phyloP scores from a whole-genome alignment of 306 rosid species.

The Malus sylvestris region DNA sequence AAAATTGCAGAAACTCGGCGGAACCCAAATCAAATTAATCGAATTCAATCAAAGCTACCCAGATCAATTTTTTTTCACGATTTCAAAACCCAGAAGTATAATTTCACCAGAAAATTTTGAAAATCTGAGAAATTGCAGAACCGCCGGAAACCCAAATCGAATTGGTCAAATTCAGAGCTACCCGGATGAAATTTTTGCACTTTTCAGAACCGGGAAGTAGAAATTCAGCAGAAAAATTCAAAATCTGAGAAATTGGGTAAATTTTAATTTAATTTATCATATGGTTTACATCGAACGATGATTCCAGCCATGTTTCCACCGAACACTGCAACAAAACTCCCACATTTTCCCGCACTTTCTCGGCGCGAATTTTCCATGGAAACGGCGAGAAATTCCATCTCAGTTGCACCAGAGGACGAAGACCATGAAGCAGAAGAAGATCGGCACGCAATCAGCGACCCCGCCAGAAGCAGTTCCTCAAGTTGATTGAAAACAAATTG shows the following conservation, averaged over 20 bases:
- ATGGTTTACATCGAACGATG: neutral
- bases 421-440: neutral
- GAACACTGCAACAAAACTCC: neutral
- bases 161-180: neutral
- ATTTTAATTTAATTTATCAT: neutral
- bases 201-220: neutral
- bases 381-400: neutral
- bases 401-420: neutral
- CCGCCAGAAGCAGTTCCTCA: neutral
- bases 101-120: neutral
- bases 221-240: neutral
- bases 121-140: neutral
- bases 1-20: neutral
- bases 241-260: neutral
- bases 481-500: neutral
- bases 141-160: neutral
- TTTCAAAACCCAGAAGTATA: neutral
- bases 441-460: neutral
- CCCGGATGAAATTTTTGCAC: neutral
- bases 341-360: conserved; percentile 22
- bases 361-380: neutral
- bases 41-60: conserved; percentile 1
- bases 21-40: neutral
- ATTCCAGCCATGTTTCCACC: neutral
- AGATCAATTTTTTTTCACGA: neutral